Percentiles rank a stretch among this genome's conserved stretches.
These are phyloP conservation scores for Cutaneotrichosporon sp. DNA, from an alignment of 1,284 basidiomycete species.

Conservation along the genomic window DNA sequence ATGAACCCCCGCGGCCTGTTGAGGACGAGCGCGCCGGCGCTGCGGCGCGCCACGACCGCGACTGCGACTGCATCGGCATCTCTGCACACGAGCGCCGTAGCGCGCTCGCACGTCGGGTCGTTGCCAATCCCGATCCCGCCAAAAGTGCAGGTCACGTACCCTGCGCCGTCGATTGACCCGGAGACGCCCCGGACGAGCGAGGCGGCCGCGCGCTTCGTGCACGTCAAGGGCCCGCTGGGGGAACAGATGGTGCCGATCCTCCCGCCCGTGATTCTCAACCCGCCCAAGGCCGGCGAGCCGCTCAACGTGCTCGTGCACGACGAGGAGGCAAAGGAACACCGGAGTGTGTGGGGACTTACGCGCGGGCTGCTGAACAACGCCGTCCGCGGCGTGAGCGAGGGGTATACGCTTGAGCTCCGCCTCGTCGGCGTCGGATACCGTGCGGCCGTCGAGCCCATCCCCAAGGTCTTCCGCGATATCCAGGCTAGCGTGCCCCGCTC, in stretches of 20 bases:
- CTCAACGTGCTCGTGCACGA: conserved; percentile 63
- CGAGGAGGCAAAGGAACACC: conserved; percentile 65
- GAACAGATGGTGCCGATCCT: conserved; percentile 63
- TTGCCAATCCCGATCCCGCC: conserved; percentile 67
- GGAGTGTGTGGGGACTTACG: conserved; percentile 88
- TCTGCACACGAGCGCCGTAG: conserved; percentile 27
- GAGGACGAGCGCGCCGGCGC: neutral
- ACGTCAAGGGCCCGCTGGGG: conserved; percentile 70
- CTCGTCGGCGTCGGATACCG: conserved; percentile 95
- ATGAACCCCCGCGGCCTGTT: conserved; percentile 12
- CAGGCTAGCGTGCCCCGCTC: conserved; percentile 25
- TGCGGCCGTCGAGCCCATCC: conserved; percentile 78
- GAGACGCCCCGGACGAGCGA: conserved; percentile 21
- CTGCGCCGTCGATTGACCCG: conserved; percentile 37
- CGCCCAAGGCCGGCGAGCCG: conserved; percentile 19
- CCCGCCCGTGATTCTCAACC: conserved; percentile 54
- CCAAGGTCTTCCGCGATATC: conserved; percentile 48
- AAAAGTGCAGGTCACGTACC: conserved; percentile 55
- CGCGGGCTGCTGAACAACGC: conserved; percentile 86
- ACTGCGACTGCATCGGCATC: conserved; percentile 10
- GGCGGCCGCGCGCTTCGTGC: conserved; percentile 26
- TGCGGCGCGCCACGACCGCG: neutral
- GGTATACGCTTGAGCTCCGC: conserved; percentile 74
- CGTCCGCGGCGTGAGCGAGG: conserved; percentile 79
- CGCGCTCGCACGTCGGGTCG: conserved; percentile 65